Evolutionary conservation across 2,329 filamentous ascomycete genomes (phyloP), one percentile per base, ranked within the genome.

Genomic region (Trichophyton schoenleinii): DNA sequence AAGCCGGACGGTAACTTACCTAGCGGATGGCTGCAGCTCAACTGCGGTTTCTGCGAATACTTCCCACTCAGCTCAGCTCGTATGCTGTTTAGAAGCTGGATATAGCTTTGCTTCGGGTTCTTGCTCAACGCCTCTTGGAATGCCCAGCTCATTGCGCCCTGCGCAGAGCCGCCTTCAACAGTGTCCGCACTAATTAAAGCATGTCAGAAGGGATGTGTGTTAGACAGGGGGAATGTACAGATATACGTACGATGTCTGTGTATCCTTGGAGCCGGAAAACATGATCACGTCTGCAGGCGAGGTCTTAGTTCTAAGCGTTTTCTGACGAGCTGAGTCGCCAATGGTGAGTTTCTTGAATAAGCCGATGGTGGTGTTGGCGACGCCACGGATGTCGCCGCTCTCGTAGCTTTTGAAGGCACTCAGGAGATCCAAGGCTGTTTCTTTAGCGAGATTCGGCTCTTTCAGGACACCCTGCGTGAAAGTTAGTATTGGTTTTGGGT

Each of bases 181-280:
- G 58, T 52, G 44, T 60, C 58, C 36, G 58, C 41, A 31, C 58
- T 60, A 22, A 38, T 13, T 38, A 38, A 38, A 38, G 3, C 3
- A 38, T 38, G 34, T 38, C 11, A 38, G 34, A 13, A 8, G 34
- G 11, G 11, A 38, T 38, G 34, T 38, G 11, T 11, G 2, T 11
- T 4, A 38, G 13, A 9, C 11, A 13, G 34, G 8, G 13, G 9
- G 34, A 38, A 38, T 11, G 34, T 38, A 13, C 9, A 38, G 13
- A 38, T 38, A 38, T 13, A 46, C 58, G 9, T 60, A 60, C 58
- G 58, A 60, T 20, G 58, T 60, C 41, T 60, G 58, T 3, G 58
- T 60, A n/a, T 60, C 58, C 25, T 60, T 60, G 7, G 58, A 60
- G n/a, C 58, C 58, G 20, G 58, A 60, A 9, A 60, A 52, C 58